Evolutionary conservation across 177 flowering plant genomes (phyloP).

Genomic region (Telopea speciosissima): DNA sequence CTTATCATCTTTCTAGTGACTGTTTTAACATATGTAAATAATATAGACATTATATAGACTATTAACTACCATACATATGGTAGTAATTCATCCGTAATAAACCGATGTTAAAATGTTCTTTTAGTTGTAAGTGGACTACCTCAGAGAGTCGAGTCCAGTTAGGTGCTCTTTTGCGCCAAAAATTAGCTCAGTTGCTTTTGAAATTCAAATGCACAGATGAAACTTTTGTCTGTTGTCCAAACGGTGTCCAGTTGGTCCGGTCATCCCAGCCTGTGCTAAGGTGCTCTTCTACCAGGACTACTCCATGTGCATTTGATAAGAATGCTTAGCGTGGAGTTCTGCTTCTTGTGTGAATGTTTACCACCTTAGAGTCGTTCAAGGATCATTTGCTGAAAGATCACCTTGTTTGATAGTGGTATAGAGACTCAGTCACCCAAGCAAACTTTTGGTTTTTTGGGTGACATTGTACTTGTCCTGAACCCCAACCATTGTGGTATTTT

Average conservation of each 20-base stretch:
- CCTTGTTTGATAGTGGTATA: slow-evolving; percentile 7
- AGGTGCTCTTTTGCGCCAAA: no score
- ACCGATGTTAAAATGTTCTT: not conserved
- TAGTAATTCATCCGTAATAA: not conserved
- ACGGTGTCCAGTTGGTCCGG: not conserved
- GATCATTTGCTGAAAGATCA: not conserved
- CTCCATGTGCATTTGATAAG: no score
- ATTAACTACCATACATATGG: not conserved
- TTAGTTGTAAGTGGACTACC: not conserved
- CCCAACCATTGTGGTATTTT: not conserved
- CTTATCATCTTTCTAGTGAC: not conserved
- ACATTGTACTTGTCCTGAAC: not conserved
- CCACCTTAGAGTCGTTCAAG: slow-evolving; percentile 1
- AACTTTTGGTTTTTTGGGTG: not conserved
- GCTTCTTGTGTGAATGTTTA: slow-evolving; percentile 2
- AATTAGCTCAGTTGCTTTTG: not conserved
- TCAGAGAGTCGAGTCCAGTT: no score
- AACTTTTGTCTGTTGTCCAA: not conserved
- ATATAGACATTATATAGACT: not conserved
- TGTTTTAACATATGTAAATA: not conserved
- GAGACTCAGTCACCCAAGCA: not conserved
- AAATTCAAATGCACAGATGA: not conserved
- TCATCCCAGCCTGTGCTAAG: not conserved
- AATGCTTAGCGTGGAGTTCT: no score
- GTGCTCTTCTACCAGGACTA: not conserved